Conservation (phyloP, 352 stramenopile species). For the Plasmopara halstedii region DNA sequence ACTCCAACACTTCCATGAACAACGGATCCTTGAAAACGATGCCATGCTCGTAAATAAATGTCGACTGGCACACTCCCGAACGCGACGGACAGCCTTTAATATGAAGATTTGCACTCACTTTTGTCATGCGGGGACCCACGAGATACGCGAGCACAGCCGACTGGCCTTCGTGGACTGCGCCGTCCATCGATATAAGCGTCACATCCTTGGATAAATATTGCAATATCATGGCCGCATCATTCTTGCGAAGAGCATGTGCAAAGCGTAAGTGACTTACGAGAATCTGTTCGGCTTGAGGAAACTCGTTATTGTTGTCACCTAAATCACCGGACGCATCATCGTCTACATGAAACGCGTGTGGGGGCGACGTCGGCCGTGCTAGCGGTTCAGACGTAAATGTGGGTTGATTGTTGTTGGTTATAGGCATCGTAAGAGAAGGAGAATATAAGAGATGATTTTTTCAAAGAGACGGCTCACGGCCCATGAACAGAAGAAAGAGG, state of each 20-base stretch:
- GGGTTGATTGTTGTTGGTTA: constrained; percentile 6
- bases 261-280: constrained; percentile 55
- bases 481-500: constrained; percentile 8
- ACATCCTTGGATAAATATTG: constrained; percentile 61
- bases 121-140: constrained; percentile 58
- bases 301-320: constrained; percentile 7
- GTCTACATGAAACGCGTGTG: constrained; percentile 9
- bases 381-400: constrained; percentile 6
- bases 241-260: constrained; percentile 63
- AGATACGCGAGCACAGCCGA: constrained; percentile 65
- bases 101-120: constrained; percentile 57
- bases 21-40: constrained; percentile 60
- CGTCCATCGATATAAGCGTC: constrained; percentile 41
- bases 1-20: constrained; percentile 65
- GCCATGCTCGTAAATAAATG: constrained; percentile 69
- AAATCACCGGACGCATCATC: constrained; percentile 5
- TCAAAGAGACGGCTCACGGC: constrained; percentile 9
- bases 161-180: constrained; percentile 31
- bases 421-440: constrained; percentile 5
- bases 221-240: constrained; percentile 58
- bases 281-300: constrained; percentile 33
- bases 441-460: not conserved
- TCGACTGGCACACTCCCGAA: constrained; percentile 44
- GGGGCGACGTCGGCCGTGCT: constrained; percentile 10
- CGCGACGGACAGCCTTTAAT: constrained; percentile 51